These are phyloP conservation scores for Ogataea trehaloabstinens DNA, from an alignment of 805 yeast genomes.

Conservation along the genomic window DNA sequence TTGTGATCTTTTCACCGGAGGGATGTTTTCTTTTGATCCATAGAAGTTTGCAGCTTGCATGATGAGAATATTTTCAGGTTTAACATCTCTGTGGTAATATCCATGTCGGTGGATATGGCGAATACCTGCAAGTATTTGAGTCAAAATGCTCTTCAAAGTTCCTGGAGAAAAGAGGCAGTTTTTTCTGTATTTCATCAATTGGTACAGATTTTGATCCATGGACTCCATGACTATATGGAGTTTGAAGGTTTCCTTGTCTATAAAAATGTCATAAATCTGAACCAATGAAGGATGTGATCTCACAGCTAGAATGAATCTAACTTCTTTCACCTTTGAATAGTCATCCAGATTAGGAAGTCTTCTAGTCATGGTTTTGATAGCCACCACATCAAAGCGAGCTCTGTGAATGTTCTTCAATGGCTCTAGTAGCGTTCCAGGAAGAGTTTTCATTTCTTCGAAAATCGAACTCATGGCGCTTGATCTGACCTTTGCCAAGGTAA, in stretches of 20 bases:
- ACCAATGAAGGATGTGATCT: conserved; percentile 72
- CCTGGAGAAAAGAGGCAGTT: conserved; percentile 50
- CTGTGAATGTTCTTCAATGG: conserved; percentile 27
- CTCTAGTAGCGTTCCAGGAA: conserved; percentile 52
- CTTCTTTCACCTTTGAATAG: conserved; percentile 60
- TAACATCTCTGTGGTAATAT: conserved; percentile 84
- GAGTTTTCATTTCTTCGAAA: conserved; percentile 19
- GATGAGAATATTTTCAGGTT: conserved; percentile 88
- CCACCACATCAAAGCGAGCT: conserved; percentile 46
- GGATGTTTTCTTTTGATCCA: conserved; percentile 39
- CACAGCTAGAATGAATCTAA: conserved; percentile 62
- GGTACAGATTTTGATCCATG: conserved; percentile 78
- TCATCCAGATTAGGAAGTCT: conserved; percentile 51
- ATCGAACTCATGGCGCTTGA: conserved; percentile 12
- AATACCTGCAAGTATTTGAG: conserved; percentile 74
- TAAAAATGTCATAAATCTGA: conserved; percentile 73
- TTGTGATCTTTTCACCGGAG: conserved; percentile 38
- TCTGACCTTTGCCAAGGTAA: conserved; percentile 56
- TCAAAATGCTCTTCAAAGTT: conserved; percentile 62
- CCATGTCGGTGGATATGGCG: conserved; percentile 73
- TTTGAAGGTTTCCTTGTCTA: conserved; percentile 57
- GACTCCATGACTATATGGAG: conserved; percentile 87
- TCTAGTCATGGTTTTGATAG: conserved; percentile 76
- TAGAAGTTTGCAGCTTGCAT: conserved; percentile 56
- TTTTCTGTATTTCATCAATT: conserved; percentile 65